Evolutionary conservation across 2,329 filamentous ascomycete genomes (phyloP).

Genomic region (Colletotrichum agaves): DNA sequence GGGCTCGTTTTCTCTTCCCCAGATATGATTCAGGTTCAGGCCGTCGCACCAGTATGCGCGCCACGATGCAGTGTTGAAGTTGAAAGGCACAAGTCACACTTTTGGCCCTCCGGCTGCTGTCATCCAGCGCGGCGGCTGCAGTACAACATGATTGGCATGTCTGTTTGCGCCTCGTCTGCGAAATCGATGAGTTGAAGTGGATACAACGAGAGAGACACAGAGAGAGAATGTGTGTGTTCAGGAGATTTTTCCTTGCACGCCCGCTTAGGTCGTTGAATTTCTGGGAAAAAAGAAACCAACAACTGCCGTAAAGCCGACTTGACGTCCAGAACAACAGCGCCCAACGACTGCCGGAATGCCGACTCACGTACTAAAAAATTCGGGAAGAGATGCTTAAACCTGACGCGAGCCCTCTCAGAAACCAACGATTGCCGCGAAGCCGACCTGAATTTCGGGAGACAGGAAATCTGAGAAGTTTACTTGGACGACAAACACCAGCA

Average conservation of each 20-base stretch:
- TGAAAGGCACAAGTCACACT: slow-evolving; percentile 11
- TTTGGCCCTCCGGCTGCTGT: not conserved
- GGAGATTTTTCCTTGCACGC: not conserved
- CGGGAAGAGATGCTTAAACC: too few relatives aligned
- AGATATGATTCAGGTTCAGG: slow-evolving; percentile 19
- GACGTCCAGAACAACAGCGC: not conserved
- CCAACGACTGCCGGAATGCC: too few relatives aligned
- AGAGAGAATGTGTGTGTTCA: too few relatives aligned
- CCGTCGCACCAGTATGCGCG: slow-evolving; percentile 22
- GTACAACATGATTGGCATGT: not conserved
- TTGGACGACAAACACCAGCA: not conserved
- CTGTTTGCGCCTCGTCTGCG: not conserved
- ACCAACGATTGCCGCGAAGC: too few relatives aligned
- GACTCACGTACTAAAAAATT: too few relatives aligned
- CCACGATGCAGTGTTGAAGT: slow-evolving; percentile 20
- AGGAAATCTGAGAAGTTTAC: not conserved
- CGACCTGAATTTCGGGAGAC: too few relatives aligned
- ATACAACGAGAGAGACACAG: not conserved
- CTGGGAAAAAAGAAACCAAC: not conserved
- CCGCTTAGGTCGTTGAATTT: not conserved
- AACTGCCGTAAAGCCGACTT: slow-evolving; percentile 7
- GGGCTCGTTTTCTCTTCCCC: not conserved
- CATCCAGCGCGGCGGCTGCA: slow-evolving; percentile 7
- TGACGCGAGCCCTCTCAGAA: too few relatives aligned
- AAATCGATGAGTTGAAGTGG: slow-evolving; percentile 3